Conservation (phyloP, 768 basidiomycete species). For the Russula sp. region DNA sequence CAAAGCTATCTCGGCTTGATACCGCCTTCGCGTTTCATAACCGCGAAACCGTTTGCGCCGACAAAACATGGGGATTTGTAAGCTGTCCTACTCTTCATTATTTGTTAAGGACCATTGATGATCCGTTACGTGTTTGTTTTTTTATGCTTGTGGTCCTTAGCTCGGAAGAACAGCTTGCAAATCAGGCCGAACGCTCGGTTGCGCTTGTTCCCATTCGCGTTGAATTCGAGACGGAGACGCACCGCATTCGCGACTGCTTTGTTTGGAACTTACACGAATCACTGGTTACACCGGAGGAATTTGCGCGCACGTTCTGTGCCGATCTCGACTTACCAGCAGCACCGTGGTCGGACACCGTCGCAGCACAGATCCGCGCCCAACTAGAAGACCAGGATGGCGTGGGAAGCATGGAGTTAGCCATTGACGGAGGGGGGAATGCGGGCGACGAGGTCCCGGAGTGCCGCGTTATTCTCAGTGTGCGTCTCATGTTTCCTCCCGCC, state of each 20-base stretch:
- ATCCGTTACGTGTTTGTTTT: neutral
- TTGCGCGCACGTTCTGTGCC: slow-evolving; percentile 82
- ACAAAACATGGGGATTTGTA: slow-evolving; percentile 76
- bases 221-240: slow-evolving; percentile 90
- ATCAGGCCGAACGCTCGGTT: slow-evolving; percentile 53
- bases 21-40: slow-evolving; percentile 77
- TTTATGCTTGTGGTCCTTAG: neutral
- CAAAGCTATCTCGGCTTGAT: slow-evolving; percentile 89
- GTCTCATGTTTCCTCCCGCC: slow-evolving; percentile 34
- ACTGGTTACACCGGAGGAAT: slow-evolving; percentile 79
- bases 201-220: slow-evolving; percentile 88
- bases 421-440: slow-evolving; percentile 52
- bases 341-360: slow-evolving; percentile 73
- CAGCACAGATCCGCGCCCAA: slow-evolving; percentile 86
- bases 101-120: slow-evolving; percentile 7
- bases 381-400: slow-evolving; percentile 86
- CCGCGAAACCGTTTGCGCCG: slow-evolving; percentile 51
- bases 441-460: slow-evolving; percentile 63
- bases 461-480: slow-evolving; percentile 74
- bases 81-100: slow-evolving; percentile 35
- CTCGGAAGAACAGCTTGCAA: slow-evolving; percentile 58
- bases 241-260: slow-evolving; percentile 91
- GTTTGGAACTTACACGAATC: slow-evolving; percentile 92
- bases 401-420: slow-evolving; percentile 69
- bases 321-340: slow-evolving; percentile 75